Conservation (phyloP, 441 rosid species). For the Isatis lusitanica region DNA sequence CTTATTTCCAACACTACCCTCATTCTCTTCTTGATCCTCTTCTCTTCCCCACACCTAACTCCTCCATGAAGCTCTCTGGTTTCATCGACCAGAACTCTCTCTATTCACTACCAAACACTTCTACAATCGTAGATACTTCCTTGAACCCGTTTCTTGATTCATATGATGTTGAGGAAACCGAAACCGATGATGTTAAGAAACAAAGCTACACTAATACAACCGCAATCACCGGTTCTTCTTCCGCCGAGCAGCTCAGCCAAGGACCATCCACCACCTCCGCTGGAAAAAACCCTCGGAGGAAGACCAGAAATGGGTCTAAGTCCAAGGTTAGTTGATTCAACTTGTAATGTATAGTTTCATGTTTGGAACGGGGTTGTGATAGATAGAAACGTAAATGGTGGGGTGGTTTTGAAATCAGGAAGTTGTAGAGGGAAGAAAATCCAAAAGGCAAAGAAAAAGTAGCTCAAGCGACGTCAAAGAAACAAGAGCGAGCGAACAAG, state of each 20-base stretch:
- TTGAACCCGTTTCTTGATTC: conserved; percentile 14
- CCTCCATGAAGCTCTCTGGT: conserved; percentile 14
- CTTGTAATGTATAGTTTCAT: background rate
- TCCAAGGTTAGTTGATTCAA: conserved; percentile 11
- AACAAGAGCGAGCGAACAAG: conserved; percentile 51
- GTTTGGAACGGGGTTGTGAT: conserved; percentile 3
- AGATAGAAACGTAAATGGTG: background rate
- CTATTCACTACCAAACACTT: conserved; percentile 8
- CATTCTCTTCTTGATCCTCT: conserved; percentile 33
- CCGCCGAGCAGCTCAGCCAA: background rate
- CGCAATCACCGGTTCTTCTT: conserved; percentile 4
- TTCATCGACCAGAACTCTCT: conserved; percentile 12
- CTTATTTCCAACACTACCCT: conserved; percentile 34
- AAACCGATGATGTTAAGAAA: conserved; percentile 2
- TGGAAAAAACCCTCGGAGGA: conserved; percentile 1
- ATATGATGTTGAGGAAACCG: background rate
- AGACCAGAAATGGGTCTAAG: background rate
- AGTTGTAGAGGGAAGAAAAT: conserved; percentile 14
- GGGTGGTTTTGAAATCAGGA: conserved; percentile 22
- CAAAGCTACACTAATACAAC: background rate
- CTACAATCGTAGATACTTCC: background rate
- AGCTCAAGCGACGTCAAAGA: conserved; percentile 34
- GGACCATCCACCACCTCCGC: background rate
- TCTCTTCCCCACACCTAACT: conserved; percentile 24
- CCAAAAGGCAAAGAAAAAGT: conserved; percentile 20